phyloP scores from a whole-genome alignment of 208 protist species.

The Trypanosoma scelopori region DNA sequence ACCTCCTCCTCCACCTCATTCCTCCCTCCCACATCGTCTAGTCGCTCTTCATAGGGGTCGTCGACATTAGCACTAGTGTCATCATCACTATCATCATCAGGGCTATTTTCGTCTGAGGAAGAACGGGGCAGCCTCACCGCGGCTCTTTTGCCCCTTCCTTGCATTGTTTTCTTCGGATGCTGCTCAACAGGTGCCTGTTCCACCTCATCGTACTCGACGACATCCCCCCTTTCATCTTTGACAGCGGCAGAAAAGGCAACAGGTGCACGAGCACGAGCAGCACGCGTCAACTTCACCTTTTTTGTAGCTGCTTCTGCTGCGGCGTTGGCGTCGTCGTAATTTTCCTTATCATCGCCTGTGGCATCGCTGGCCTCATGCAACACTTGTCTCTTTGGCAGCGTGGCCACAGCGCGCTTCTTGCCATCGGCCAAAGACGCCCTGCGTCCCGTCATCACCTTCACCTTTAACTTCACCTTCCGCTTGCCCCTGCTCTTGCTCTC shows the following conservation, averaged over 20 bases:
- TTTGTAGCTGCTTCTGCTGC: background rate
- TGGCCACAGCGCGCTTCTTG: constrained; percentile 4
- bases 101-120: background rate
- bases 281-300: background rate
- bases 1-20: constrained; percentile 27
- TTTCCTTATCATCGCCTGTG: constrained; percentile 26
- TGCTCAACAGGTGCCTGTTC: no score
- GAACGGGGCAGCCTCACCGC: no score
- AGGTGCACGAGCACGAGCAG: background rate
- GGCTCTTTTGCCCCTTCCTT: no score
- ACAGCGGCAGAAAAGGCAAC: constrained; percentile 3
- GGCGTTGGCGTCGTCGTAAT: constrained; percentile 10
- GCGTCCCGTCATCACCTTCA: constrained; percentile 22
- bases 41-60: background rate
- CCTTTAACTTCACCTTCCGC: constrained; percentile 6
- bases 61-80: background rate
- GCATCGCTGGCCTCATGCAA: background rate
- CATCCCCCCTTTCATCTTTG: constrained; percentile 20
- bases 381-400: background rate
- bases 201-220: background rate
- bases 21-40: background rate
- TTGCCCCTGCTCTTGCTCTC: constrained; percentile 2
- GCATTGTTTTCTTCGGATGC: no score
- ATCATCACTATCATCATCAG: background rate
- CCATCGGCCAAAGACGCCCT: background rate